Evolutionary conservation across 129 eudicot genomes (phyloP).

Genomic region (Pseudognaphalium luteoalbum): DNA sequence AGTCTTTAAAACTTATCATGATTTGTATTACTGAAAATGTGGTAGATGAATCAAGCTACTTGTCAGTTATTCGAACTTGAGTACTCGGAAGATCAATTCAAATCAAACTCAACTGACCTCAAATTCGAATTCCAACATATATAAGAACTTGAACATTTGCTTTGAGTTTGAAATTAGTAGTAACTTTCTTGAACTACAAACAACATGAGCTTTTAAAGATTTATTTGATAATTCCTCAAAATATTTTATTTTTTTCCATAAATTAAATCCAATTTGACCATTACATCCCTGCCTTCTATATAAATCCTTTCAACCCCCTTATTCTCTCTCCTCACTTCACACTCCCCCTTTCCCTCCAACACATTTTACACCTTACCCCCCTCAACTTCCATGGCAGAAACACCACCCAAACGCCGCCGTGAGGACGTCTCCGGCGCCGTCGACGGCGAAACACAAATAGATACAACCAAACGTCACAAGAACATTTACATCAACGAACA

Average conservation of each 20-base stretch:
- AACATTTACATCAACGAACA: conserved; percentile 48
- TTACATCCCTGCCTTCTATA: conserved; percentile 46
- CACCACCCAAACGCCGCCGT: conserved; percentile 50
- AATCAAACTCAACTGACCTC: no score
- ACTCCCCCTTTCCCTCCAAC: conserved; percentile 15
- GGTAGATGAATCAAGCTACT: no score
- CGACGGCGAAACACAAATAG: neutral
- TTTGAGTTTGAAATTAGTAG: no score
- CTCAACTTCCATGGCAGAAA: conserved; percentile 37
- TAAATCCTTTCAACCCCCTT: conserved; percentile 41
- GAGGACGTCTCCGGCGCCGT: conserved; percentile 18
- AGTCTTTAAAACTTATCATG: no score
- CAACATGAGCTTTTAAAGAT: neutral
- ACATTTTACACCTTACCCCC: conserved; percentile 33
- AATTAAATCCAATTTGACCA: conserved; percentile 23
- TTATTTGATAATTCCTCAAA: conserved; percentile 13
- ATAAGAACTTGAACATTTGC: no score
- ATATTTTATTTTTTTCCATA: neutral
- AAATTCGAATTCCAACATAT: no score
- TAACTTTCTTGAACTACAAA: no score
- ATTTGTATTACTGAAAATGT: no score
- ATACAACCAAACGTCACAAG: conserved; percentile 46
- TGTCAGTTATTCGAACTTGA: no score
- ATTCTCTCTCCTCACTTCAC: conserved; percentile 64
- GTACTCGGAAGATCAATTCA: no score